These are phyloP conservation scores for Cyathus striatus DNA, from an alignment of 768 basidiomycete species.

Conservation along the genomic window DNA sequence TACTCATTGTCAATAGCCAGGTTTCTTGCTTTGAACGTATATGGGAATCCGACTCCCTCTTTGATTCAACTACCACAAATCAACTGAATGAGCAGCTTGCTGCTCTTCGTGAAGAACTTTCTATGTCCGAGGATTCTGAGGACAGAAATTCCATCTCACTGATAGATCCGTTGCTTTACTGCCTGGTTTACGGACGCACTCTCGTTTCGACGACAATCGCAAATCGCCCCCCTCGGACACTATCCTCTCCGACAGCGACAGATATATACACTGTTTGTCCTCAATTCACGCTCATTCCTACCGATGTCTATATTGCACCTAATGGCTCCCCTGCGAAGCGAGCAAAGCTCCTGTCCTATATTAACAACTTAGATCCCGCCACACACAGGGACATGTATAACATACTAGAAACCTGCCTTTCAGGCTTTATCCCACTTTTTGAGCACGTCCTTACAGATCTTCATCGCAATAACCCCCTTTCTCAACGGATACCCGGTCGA, in stretches of 20 bases:
- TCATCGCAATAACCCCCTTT: conserved; percentile 40
- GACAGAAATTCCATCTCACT: conserved; percentile 17
- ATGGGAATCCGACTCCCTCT: conserved; percentile 35
- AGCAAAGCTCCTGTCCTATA: conserved; percentile 40
- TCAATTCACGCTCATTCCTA: conserved; percentile 37
- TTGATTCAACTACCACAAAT: conserved; percentile 9
- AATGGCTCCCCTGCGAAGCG: conserved; percentile 16
- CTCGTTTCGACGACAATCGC: conserved; percentile 26
- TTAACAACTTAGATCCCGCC: conserved; percentile 45
- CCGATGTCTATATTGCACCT: conserved; percentile 31
- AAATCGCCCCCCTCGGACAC: conserved; percentile 14
- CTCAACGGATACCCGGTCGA: conserved; percentile 34
- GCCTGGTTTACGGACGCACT: conserved; percentile 35
- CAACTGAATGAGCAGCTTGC: conserved; percentile 17
- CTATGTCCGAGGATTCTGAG: not conserved
- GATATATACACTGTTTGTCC: conserved; percentile 36
- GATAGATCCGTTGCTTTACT: conserved; percentile 35
- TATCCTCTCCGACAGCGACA: conserved; percentile 20
- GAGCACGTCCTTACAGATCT: conserved; percentile 49
- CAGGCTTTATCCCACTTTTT: conserved; percentile 39
- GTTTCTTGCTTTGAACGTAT: conserved; percentile 55
- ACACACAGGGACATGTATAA: conserved; percentile 20
- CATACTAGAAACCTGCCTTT: conserved; percentile 26
- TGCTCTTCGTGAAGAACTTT: conserved; percentile 10
- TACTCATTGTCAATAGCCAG: conserved; percentile 26